These are phyloP conservation scores for Russula sp. DNA, from an alignment of 768 basidiomycete genomes.

Conservation along the genomic window DNA sequence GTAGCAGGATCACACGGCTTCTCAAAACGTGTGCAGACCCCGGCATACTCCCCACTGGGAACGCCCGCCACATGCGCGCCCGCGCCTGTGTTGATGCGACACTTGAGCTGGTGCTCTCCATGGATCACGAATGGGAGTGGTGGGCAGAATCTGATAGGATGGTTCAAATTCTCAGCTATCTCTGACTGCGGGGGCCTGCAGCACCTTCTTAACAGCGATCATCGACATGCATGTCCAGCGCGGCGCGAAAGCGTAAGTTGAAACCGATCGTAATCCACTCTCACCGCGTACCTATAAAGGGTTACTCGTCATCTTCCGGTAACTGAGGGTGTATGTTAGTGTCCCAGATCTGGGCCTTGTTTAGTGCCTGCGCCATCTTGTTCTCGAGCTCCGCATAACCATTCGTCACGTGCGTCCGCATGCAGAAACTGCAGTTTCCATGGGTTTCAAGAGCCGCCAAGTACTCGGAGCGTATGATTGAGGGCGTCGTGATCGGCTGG, in stretches of 20 bases:
- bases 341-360: too few relatives aligned
- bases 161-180: constrained; percentile 7
- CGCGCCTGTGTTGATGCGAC: constrained; percentile 13
- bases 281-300: too few relatives aligned
- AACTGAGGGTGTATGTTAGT: not conserved
- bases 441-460: too few relatives aligned
- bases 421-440: not conserved
- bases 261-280: too few relatives aligned
- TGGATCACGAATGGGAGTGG: constrained; percentile 16
- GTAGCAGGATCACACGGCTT: constrained; percentile 7
- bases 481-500: too few relatives aligned
- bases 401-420: not conserved
- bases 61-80: constrained; percentile 9
- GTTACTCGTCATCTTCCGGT: not conserved
- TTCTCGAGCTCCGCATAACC: not conserved
- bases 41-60: constrained; percentile 2
- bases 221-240: too few relatives aligned
- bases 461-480: too few relatives aligned
- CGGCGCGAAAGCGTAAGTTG: too few relatives aligned
- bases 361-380: not conserved
- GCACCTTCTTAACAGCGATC: too few relatives aligned
- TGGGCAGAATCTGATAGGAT: constrained; percentile 10
- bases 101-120: constrained; percentile 12
- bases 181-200: too few relatives aligned
- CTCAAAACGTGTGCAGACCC: constrained; percentile 15